Conservation (phyloP, 352 stramenopile genomes). For the Phytopythium litorale region DNA sequence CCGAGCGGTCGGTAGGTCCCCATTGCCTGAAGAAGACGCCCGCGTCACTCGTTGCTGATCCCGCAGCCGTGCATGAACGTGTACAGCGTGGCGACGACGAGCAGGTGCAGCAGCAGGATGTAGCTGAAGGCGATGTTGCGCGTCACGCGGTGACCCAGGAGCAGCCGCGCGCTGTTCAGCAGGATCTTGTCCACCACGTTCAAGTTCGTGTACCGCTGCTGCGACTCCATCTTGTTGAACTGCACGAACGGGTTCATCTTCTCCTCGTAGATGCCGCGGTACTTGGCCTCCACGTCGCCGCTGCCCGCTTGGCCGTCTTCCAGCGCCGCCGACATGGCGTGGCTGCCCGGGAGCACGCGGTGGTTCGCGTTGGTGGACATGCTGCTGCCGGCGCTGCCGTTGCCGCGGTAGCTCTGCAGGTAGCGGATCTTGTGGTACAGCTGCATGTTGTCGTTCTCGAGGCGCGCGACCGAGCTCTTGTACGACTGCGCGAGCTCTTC, state of each 20-base stretch:
- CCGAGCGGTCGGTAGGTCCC: no score
- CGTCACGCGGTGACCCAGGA: constrained; percentile 78
- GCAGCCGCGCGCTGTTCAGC: constrained; percentile 79
- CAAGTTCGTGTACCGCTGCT: constrained; percentile 88
- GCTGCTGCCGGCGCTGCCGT: background rate
- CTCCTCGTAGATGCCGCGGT: constrained; percentile 87
- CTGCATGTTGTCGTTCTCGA: constrained; percentile 90
- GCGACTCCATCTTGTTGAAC: constrained; percentile 88
- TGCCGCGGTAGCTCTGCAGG: constrained; percentile 64
- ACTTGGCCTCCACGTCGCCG: constrained; percentile 66
- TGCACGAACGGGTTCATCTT: constrained; percentile 91
- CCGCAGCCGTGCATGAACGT: constrained; percentile 85
- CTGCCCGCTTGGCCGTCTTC: constrained; percentile 31
- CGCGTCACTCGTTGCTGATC: constrained; percentile 58
- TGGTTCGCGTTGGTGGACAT: constrained; percentile 5
- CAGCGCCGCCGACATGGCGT: constrained; percentile 14
- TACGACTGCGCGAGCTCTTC: constrained; percentile 63
- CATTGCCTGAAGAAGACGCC: no score
- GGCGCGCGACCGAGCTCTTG: constrained; percentile 56
- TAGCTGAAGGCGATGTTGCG: constrained; percentile 83
- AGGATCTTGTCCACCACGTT: constrained; percentile 90
- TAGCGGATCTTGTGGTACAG: constrained; percentile 90
- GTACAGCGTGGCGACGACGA: constrained; percentile 85
- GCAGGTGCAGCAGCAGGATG: constrained; percentile 81
- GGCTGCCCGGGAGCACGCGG: constrained; percentile 12